Evolutionary conservation across 805 yeast genomes (phyloP), one percentile per base, ranked within the genome.

Genomic region (Tetrapisispora iriomotensis): DNA sequence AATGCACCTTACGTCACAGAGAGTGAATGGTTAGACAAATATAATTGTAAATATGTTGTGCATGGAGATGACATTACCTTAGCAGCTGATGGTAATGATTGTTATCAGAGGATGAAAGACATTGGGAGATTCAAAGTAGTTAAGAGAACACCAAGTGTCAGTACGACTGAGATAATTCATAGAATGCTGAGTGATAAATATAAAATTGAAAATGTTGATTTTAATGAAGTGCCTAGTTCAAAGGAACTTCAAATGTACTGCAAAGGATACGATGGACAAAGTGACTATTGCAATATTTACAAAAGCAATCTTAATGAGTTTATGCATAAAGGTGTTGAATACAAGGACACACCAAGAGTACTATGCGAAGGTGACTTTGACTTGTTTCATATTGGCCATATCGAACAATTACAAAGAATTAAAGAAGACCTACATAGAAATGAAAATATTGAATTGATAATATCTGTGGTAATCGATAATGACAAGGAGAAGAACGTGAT

Each of bases 51-150:
- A 54, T 92, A 79, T 58, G 98, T 92, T n/a, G 95, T 92, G 9
- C 98, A 92, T 60, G 98, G 98, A 6, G 98, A 92, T 61, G 98
- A 92, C 56, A 86, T 92, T 48, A 92, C 96, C 20, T 83, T 96
- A 2, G 97, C 92, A 61, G 95, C 95, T 13, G 72, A 85, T 54
- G 98, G 98, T 2, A 79, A 84, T 41, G 98, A 92, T 62, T 86
- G 96, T 53, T 92, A 92, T 62, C 80, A 82, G 42, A 70, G 60
- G 20, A 84, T 88, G 48, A 88, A 90, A 58, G 85, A 84, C 39
- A 62, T 76, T 55, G 95, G 94, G n/a, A 65, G 90, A 48, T 84
- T 90, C 57, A 72, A 79, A 17, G 86, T 85, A n/a, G 97, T 92
- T 32, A 87, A 84, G 61, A 70, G 98, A 48, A 92, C 98, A 0